These are phyloP conservation scores for Francoa sonchifolia DNA, from an alignment of 441 rosid genomes.

Conservation along the genomic window DNA sequence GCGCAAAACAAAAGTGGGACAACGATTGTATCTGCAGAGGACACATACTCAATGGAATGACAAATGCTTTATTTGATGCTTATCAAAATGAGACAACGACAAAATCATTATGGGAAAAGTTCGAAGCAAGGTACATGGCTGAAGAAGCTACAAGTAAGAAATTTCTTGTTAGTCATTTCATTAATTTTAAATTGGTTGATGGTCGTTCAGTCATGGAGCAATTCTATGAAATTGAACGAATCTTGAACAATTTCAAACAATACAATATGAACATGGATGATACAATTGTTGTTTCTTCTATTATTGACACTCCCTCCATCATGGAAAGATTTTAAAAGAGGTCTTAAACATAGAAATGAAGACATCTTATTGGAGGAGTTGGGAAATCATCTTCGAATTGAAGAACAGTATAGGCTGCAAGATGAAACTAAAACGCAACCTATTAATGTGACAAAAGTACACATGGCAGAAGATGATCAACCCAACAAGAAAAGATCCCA, in stretches of 20 bases:
- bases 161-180: slow-evolving; percentile 1
- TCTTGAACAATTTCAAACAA: background rate
- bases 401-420: too few species aligned
- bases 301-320: slow-evolving; percentile 3
- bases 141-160: slow-evolving; percentile 4
- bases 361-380: too few species aligned
- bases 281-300: background rate
- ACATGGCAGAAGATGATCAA: too few species aligned
- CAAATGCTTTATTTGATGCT: background rate
- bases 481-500: too few species aligned
- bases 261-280: slow-evolving; percentile 5
- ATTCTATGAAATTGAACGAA: background rate
- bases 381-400: too few species aligned
- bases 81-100: background rate
- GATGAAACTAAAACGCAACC: too few species aligned
- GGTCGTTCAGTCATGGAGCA: background rate
- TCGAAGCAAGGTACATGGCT: background rate
- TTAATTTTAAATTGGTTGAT: background rate
- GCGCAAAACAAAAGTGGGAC: background rate
- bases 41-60: slow-evolving; percentile 1
- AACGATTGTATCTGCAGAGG: background rate
- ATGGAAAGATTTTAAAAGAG: slow-evolving; percentile 6
- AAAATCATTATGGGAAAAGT: slow-evolving; percentile 2
- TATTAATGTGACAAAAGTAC: too few species aligned
- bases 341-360: slow-evolving; percentile 1